A percentile compares a stretch with the other conserved stretches of the same genome.
Conservation (phyloP, 345 rosid species). For the Gossypium turneri region DNA sequence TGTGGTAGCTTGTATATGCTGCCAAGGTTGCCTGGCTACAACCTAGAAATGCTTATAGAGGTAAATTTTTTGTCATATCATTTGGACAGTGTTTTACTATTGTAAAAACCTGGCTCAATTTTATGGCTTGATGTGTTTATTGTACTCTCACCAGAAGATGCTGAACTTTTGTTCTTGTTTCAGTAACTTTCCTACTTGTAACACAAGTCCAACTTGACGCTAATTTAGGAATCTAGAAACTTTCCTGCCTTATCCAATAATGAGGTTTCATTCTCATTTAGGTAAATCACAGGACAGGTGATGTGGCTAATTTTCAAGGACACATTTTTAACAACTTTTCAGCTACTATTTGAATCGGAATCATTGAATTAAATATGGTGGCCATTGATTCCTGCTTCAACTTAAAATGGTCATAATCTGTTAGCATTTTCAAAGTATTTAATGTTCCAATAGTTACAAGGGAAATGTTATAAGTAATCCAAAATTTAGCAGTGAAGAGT, state of each 20-base stretch:
- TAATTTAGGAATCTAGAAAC: background rate
- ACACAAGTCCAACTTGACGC: background rate
- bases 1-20: slow-evolving; percentile 65
- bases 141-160: background rate
- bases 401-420: too few relatives aligned
- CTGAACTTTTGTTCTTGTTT: background rate
- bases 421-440: too few relatives aligned
- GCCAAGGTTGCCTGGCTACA: slow-evolving; percentile 55
- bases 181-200: background rate
- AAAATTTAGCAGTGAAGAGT: too few relatives aligned
- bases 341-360: too few relatives aligned
- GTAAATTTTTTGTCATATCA: slow-evolving; percentile 18
- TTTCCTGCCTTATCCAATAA: background rate
- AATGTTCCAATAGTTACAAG: too few relatives aligned
- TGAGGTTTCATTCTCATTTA: too few relatives aligned
- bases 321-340: too few relatives aligned
- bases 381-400: too few relatives aligned
- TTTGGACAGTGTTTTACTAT: background rate
- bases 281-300: too few relatives aligned
- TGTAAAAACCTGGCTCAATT: slow-evolving; percentile 11
- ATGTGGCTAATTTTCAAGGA: too few relatives aligned
- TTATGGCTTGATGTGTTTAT: slow-evolving; percentile 12
- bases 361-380: too few relatives aligned
- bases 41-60: slow-evolving; percentile 32
- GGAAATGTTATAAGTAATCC: too few relatives aligned